phyloP scores from a whole-genome alignment of 768 basidiomycete genomes.

The Phanerochaete carnosa region DNA sequence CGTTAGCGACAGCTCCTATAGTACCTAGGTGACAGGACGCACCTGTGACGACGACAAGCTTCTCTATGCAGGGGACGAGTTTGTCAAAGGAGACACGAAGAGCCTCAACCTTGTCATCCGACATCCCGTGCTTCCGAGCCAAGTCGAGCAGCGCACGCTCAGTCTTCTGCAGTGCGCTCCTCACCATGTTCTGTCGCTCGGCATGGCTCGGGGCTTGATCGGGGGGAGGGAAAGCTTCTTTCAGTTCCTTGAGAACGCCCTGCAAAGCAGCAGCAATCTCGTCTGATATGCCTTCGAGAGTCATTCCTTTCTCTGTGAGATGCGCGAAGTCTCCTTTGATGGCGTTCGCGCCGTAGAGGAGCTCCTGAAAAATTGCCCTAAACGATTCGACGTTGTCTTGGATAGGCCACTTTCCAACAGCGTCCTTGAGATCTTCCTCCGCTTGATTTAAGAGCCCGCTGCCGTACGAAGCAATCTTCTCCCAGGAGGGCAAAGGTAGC shows the following conservation, averaged over 20 bases:
- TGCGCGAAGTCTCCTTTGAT: slow-evolving; percentile 10
- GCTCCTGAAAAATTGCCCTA: slow-evolving; percentile 15
- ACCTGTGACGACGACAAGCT: not conserved
- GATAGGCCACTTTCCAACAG: not conserved
- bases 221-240: slow-evolving; percentile 26
- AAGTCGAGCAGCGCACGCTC: slow-evolving; percentile 25
- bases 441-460: not conserved
- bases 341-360: slow-evolving; percentile 17
- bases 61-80: slow-evolving; percentile 23
- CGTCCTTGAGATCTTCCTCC: not conserved
- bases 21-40: not conserved
- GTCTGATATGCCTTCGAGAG: slow-evolving; percentile 14
- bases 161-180: slow-evolving; percentile 20
- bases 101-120: slow-evolving; percentile 17
- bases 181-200: slow-evolving; percentile 21
- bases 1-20: not conserved
- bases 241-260: slow-evolving; percentile 23
- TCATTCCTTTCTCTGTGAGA: not conserved
- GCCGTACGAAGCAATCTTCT: not conserved
- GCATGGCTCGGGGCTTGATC: slow-evolving; percentile 29
- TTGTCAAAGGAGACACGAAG: slow-evolving; percentile 19
- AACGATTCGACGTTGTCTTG: slow-evolving; percentile 6
- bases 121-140: slow-evolving; percentile 19
- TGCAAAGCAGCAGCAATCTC: slow-evolving; percentile 14
- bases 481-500: not conserved